Base-by-base conservation (phyloP, 768 basidiomycete species). In the Rhodosporidiobolus odoratus region DNA sequence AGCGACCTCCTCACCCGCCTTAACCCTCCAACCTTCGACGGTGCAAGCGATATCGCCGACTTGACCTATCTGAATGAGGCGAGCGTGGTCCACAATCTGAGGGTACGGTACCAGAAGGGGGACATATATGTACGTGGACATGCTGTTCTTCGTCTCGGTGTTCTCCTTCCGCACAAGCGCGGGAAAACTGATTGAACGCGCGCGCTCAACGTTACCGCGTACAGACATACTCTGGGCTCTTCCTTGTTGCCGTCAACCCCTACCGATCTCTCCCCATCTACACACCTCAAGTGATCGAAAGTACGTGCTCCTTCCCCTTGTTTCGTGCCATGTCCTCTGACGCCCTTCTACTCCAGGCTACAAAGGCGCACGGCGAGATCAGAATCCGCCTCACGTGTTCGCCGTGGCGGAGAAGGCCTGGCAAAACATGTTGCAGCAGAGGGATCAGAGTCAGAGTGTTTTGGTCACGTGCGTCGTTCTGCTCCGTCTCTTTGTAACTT, bases 61-160 rank as follows among this genome's bases (percentile, higher is more conserved):
- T 84, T 99, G 71, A 97, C 96, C 0, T 96, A 92, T 82, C 83
- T 98, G 68, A 98, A 98, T 79, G 96, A 99, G 84, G 94, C 96
- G 17, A 92, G 91, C 75, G 96, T 99, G 53, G 94, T 98, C n/a
- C 92, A 98, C 79, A 98, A 98, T 81, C 86, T 98, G 37, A 86
- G 92, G 68, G 82, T 91, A 76, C 85, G 96, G 80, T 98, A 93
- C 80, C 89, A 89, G 60, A 89, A 89, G 54, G 92, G 90, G 47
- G 87, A 89, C 62, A 96, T 97, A 75, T 95, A 95, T 81, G 93
- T 92, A 78, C 79, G 91, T 84, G 25, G 21, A 43, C 21, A 34
- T 21, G 16, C 25, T 13, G 13, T 3, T 4, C 45, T 19, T 47
- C 38, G 4, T 4, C 25, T 58, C 35, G 13, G 13, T 12, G 13